Evolutionary conservation across 805 yeast species (phyloP).

Genomic region (Yarrowia sp.): DNA sequence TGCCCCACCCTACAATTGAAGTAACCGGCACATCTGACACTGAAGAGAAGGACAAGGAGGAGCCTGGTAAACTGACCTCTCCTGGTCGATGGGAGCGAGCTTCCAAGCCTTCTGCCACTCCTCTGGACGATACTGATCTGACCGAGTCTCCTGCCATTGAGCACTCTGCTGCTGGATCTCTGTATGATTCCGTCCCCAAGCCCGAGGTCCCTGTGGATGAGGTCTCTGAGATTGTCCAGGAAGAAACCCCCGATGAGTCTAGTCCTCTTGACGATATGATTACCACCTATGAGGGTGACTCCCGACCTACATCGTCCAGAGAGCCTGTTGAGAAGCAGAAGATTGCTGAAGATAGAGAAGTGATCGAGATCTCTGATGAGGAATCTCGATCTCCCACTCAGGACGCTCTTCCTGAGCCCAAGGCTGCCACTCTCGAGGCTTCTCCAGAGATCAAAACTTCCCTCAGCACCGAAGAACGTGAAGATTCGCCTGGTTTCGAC

Average conservation of each 20-base stretch:
- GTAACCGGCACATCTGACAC: conserved; percentile 28
- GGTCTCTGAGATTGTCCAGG: background rate
- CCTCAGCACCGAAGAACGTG: background rate
- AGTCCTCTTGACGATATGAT: conserved; percentile 22
- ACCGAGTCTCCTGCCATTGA: conserved; percentile 26
- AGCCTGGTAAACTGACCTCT: conserved; percentile 9
- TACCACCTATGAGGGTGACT: conserved; percentile 9
- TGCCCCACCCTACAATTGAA: conserved; percentile 33
- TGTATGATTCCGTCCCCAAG: conserved; percentile 19
- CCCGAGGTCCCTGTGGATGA: background rate
- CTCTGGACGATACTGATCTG: conserved; percentile 25
- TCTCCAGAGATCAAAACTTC: conserved; percentile 19
- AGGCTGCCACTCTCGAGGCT: conserved; percentile 1
- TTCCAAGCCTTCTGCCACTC: conserved; percentile 11
- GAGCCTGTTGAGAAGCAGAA: conserved; percentile 2
- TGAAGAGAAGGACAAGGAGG: conserved; percentile 21
- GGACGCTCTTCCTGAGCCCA: background rate
- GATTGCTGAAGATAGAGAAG: background rate
- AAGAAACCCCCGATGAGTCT: background rate
- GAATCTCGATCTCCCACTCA: conserved; percentile 8
- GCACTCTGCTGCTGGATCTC: conserved; percentile 24
- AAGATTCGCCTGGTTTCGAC: conserved; percentile 27
- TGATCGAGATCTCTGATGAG: conserved; percentile 25
- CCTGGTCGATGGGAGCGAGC: conserved; percentile 37
- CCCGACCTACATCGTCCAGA: conserved; percentile 6